Evolutionary conservation across 1,284 basidiomycete species (phyloP).

Genomic region (Malassezia sp.): DNA sequence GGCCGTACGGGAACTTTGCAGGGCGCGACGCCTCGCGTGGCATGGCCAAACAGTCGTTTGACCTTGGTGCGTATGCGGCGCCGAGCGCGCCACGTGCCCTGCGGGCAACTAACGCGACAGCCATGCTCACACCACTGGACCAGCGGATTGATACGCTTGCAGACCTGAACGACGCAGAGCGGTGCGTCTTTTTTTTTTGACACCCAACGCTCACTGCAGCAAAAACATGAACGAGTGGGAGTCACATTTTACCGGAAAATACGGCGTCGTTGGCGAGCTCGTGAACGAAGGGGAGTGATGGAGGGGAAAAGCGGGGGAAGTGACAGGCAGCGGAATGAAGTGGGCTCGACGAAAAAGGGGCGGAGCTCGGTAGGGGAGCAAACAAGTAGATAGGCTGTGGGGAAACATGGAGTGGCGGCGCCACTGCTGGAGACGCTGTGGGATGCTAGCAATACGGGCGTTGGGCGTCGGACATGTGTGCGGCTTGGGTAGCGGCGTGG

Average conservation of each 20-base stretch:
- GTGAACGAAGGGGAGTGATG: conserved; percentile 28
- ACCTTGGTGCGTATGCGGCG: conserved; percentile 58
- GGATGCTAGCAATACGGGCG: no score
- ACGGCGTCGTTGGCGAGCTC: conserved; percentile 39
- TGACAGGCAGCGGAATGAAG: no score
- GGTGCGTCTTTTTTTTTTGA: conserved; percentile 51
- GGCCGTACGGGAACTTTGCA: conserved; percentile 93
- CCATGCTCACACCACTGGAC: conserved; percentile 78
- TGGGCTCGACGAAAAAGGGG: no score
- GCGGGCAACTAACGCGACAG: conserved; percentile 40
- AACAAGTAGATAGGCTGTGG: no score
- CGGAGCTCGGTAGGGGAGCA: no score
- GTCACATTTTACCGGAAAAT: conserved; percentile 38
- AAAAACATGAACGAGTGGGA: conserved; percentile 40
- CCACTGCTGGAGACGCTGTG: no score
- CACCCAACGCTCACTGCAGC: conserved; percentile 5
- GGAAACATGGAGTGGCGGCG: no score
- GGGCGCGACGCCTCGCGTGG: conserved; percentile 83
- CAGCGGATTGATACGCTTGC: conserved; percentile 70
- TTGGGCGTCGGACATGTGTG: no score
- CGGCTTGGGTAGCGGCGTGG: no score
- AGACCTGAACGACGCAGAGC: conserved; percentile 66
- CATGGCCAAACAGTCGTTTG: conserved; percentile 95
- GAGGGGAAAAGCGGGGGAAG: no score
- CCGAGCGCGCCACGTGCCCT: no score